phyloP scores from a whole-genome alignment of 345 rosid species.

The Nasturtium officinale region DNA sequence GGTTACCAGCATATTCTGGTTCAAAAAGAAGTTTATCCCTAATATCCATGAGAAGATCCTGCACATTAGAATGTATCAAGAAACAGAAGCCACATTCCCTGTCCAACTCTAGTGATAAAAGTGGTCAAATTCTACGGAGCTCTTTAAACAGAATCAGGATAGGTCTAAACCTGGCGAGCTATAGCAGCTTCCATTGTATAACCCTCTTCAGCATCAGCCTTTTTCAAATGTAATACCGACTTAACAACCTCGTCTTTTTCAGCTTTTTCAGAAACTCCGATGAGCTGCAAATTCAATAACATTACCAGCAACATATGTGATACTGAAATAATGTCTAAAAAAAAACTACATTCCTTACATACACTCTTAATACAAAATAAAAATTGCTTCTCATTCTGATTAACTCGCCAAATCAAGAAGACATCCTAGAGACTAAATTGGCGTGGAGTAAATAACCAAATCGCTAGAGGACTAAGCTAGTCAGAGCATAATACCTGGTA shows the following conservation, averaged over 20 bases:
- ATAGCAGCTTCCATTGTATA: slow-evolving; percentile 71
- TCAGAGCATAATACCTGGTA: slow-evolving; percentile 57
- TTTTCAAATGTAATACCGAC: slow-evolving; percentile 73
- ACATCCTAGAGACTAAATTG: no score
- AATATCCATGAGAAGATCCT: slow-evolving; percentile 89
- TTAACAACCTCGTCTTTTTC: slow-evolving; percentile 97
- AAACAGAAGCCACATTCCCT: neutral
- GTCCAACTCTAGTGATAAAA: slow-evolving; percentile 2
- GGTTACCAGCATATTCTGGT: slow-evolving; percentile 89
- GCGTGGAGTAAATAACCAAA: neutral
- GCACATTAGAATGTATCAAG: slow-evolving; percentile 27
- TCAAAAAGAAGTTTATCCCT: slow-evolving; percentile 97
- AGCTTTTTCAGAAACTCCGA: slow-evolving; percentile 72
- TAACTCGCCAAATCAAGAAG: neutral
- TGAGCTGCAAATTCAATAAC: slow-evolving; percentile 53
- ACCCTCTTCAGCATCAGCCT: slow-evolving; percentile 81
- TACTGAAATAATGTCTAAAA: slow-evolving; percentile 11
- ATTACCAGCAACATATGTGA: slow-evolving; percentile 1
- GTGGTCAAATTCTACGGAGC: slow-evolving; percentile 7
- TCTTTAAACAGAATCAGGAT: neutral
- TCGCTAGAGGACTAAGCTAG: neutral
- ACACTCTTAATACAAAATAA: no score
- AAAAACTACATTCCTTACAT: neutral
- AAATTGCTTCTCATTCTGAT: no score
- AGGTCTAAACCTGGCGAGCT: slow-evolving; percentile 73